Conservation (phyloP, 495 filamentous ascomycete genomes). For the Amorphotheca resinae region DNA sequence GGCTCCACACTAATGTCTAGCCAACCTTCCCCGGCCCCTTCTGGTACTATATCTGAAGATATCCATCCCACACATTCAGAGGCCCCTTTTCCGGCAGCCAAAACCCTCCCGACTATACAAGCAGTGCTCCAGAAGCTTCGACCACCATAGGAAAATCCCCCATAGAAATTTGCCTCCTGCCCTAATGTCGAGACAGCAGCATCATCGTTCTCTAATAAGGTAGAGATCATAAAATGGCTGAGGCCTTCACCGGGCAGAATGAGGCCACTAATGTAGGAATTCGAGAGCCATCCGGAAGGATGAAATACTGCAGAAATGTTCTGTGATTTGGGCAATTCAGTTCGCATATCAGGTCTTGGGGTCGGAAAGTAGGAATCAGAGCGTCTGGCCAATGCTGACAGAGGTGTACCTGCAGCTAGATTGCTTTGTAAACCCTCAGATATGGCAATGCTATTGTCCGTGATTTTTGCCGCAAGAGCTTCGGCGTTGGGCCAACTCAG, state of each 20-base stretch:
- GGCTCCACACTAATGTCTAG: slow-evolving; percentile 40
- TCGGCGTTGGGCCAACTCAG: slow-evolving; percentile 39
- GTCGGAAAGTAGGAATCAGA: slow-evolving; percentile 21
- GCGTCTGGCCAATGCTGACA: slow-evolving; percentile 14
- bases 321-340: slow-evolving; percentile 24
- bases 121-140: slow-evolving; percentile 76
- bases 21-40: slow-evolving; percentile 47
- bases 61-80: slow-evolving; percentile 76
- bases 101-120: slow-evolving; percentile 63
- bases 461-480: slow-evolving; percentile 7
- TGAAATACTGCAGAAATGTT: slow-evolving; percentile 34
- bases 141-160: slow-evolving; percentile 59
- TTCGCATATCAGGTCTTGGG: slow-evolving; percentile 8
- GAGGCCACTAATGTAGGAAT: slow-evolving; percentile 66
- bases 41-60: slow-evolving; percentile 42
- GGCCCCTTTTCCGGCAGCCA: slow-evolving; percentile 51
- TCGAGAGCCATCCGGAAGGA: slow-evolving; percentile 64
- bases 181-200: slow-evolving; percentile 54
- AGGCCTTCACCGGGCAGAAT: slow-evolving; percentile 65
- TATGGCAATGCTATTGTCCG: slow-evolving; percentile 11
- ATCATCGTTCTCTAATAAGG: slow-evolving; percentile 62
- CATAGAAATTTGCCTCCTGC: slow-evolving; percentile 56
- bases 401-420: slow-evolving; percentile 14
- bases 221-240: slow-evolving; percentile 65
- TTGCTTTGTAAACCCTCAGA: slow-evolving; percentile 7